Evolutionary conservation across 768 basidiomycete species (phyloP).

Genomic region (Tricholoma sp.): DNA sequence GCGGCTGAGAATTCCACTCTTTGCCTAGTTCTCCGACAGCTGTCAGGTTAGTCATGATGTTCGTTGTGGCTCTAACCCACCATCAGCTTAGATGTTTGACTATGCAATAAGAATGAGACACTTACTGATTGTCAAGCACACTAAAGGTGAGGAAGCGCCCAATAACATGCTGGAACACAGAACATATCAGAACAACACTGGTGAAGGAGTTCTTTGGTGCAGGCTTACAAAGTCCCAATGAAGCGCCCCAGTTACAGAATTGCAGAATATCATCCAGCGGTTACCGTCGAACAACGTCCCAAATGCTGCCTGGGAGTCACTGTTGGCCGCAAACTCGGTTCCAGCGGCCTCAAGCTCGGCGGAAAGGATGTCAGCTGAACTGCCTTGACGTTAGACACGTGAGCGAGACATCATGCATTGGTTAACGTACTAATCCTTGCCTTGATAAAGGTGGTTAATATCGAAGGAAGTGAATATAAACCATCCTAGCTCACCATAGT

Average conservation of each 20-base stretch:
- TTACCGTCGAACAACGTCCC: conserved; percentile 52
- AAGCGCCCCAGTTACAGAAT: conserved; percentile 47
- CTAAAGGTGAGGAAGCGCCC: background rate
- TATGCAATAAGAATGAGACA: background rate
- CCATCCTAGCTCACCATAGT: conserved; percentile 44
- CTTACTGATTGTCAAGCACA: background rate
- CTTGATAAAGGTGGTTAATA: conserved; percentile 16
- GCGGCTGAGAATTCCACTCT: conserved; percentile 30
- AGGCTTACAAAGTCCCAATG: conserved; percentile 65
- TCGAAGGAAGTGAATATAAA: background rate
- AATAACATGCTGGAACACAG: conserved; percentile 37
- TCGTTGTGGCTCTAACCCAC: conserved; percentile 31
- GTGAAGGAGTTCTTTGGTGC: background rate
- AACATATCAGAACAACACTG: background rate
- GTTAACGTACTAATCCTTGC: conserved; percentile 40
- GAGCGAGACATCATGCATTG: background rate
- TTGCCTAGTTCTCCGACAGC: conserved; percentile 33
- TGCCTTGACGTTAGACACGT: conserved; percentile 16
- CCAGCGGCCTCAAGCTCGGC: conserved; percentile 57
- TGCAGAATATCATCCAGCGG: conserved; percentile 66
- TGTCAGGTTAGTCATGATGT: conserved; percentile 39
- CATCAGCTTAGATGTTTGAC: background rate
- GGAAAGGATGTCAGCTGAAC: conserved; percentile 56
- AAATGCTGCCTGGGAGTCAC: conserved; percentile 42
- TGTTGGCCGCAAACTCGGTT: conserved; percentile 49